Evolutionary conservation across 106 monocot species (phyloP).

Genomic region (Ottelia alismoides): DNA sequence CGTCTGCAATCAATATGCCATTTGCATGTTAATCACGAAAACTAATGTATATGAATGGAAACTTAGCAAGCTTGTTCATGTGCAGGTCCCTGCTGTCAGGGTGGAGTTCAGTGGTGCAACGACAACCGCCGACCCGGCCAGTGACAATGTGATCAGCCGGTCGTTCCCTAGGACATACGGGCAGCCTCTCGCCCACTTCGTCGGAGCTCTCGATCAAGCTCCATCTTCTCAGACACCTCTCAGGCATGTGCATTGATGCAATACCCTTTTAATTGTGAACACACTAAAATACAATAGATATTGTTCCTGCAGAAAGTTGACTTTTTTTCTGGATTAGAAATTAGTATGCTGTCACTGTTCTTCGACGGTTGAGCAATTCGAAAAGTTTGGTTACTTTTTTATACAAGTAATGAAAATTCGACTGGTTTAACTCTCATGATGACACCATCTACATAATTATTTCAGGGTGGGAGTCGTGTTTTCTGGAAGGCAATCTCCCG

Average conservation of each 20-base stretch:
- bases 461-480: constrained; percentile 91
- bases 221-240: constrained; percentile 45
- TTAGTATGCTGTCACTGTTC: too few species aligned
- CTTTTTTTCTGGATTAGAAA: too few species aligned
- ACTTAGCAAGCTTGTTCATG: too few species aligned
- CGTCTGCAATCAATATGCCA: not conserved
- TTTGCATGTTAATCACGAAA: too few species aligned
- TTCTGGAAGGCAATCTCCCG: constrained; percentile 88
- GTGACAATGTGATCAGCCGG: constrained; percentile 34
- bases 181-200: constrained; percentile 59
- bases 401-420: not conserved
- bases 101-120: constrained; percentile 81
- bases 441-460: not conserved
- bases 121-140: constrained; percentile 33
- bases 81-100: too few species aligned
- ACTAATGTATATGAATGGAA: too few species aligned
- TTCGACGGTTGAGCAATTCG: too few species aligned
- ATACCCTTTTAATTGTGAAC: not conserved
- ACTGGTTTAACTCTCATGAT: not conserved
- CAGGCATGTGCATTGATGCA: not conserved
- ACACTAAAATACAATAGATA: not conserved
- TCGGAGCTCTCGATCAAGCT: constrained; percentile 33
- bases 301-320: not conserved
- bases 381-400: too few species aligned
- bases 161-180: constrained; percentile 68